Conservation (phyloP, 2,329 filamentous ascomycete species). For the Neonectria neomacrospora region DNA sequence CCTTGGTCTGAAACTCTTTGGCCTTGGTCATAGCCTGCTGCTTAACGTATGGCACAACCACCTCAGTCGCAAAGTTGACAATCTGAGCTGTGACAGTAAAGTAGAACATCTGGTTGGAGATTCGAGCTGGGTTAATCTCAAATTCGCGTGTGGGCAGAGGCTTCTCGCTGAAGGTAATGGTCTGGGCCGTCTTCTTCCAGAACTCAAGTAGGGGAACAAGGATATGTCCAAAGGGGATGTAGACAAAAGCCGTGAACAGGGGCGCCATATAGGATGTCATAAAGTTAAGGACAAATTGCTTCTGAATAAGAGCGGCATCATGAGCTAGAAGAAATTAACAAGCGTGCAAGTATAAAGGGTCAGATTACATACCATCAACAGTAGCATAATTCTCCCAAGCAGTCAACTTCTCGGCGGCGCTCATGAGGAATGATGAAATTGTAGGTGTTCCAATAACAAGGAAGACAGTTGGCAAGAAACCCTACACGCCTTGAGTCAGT, state of each 20-base stretch:
- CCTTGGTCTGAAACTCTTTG: conserved; percentile 75
- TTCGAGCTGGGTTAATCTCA: conserved; percentile 81
- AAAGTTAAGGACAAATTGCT: conserved; percentile 96
- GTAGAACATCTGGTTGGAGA: conserved; percentile 94
- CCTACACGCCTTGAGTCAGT: conserved; percentile 58
- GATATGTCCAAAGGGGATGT: conserved; percentile 87
- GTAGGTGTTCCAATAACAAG: conserved; percentile 85
- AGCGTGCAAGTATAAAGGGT: conserved; percentile 14
- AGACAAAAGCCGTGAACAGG: conserved; percentile 93
- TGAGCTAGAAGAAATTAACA: conserved; percentile 64
- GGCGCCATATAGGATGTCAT: conserved; percentile 94
- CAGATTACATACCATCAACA: conserved; percentile 65
- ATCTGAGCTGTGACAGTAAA: conserved; percentile 95
- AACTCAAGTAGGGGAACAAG: conserved; percentile 89
- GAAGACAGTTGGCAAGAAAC: conserved; percentile 88
- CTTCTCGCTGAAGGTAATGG: conserved; percentile 80
- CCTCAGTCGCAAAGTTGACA: conserved; percentile 86
- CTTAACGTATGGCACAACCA: conserved; percentile 86
- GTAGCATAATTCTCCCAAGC: conserved; percentile 94
- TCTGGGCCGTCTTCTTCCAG: conserved; percentile 78
- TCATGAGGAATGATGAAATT: conserved; percentile 79
- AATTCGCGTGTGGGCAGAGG: conserved; percentile 75
- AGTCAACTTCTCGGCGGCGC: conserved; percentile 80
- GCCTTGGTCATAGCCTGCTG: conserved; percentile 81
- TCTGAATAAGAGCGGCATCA: conserved; percentile 85